These are phyloP conservation scores for Brassica juncea DNA, from an alignment of 345 rosid genomes.

Conservation along the genomic window DNA sequence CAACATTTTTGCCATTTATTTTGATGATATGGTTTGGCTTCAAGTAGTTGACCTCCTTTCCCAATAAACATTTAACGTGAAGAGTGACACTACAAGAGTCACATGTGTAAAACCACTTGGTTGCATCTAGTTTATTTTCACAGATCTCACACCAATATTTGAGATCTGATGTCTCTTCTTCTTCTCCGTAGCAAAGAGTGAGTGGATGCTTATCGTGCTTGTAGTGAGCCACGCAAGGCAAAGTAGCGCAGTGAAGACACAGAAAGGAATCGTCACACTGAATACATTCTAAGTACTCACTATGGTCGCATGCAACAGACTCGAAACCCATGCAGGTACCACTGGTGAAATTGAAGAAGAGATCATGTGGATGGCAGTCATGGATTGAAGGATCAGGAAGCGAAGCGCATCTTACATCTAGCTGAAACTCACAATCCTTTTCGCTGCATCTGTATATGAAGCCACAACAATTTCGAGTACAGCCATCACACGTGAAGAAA, in stretches of 20 bases:
- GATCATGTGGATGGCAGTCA: neutral
- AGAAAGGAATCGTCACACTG: neutral
- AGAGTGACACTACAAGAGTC: neutral
- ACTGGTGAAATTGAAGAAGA: neutral
- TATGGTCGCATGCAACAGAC: neutral
- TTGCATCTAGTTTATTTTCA: neutral
- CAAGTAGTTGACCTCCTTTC: neutral
- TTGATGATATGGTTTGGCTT: neutral
- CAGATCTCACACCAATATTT: neutral
- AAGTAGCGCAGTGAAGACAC: neutral
- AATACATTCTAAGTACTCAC: neutral
- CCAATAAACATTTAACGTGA: neutral
- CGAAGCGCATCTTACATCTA: neutral
- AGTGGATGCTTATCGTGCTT: neutral
- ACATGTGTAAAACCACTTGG: neutral
- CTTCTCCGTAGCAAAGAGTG: neutral
- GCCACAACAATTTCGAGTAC: neutral
- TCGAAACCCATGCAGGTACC: neutral
- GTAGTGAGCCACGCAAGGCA: neutral
- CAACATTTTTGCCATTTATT: neutral
- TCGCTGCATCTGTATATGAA: neutral
- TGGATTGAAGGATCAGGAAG: neutral
- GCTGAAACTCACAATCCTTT: neutral
- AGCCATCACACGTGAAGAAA: neutral
- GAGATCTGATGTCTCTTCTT: neutral